Base-by-base conservation (phyloP, 345 rosid species). In the Populus alba region DNA sequence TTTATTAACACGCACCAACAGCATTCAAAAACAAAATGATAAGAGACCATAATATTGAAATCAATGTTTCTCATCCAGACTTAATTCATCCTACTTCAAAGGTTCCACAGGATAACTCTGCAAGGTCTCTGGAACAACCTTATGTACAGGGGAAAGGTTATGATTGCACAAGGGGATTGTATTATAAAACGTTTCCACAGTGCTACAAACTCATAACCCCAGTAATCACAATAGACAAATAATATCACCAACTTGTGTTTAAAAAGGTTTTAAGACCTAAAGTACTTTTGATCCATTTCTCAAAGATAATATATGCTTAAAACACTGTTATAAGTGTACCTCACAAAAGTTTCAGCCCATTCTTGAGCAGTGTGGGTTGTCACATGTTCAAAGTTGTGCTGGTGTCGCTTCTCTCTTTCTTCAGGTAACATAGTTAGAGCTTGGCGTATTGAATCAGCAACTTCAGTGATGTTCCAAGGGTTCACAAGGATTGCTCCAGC, bases 401-500 rank as follows among this genome's bases (percentile, higher is more conserved):
- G 72, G 86, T 97, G 98, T 71, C 99, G 89, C 83, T 92, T 94
- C 87, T 94, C 98, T 84, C 99, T 89, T 76, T 91, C 93, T 78
- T 97, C 92, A 62, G 95, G 80, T 45, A 88, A 55, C 99, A 97
- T 94, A 37, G 89, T 82, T 79, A 97, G 63, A 51, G 99, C 99
- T 77, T 89, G 92, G 45, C 86, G 91, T 78, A 97, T 97, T 69
- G 99, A 92, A 75, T 87, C 87, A 72, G 99, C 99, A 76, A 97
- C 99, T 89, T 97, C 99, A 49, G 97, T 97, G 71, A 97, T 97
- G 88, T 97, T 97, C 99, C 99, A 97, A 62, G 99, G 99, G 78
- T 94, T 97, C 82, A 97, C 97, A 68, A 97, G 91, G 80, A 97
- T 90, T 70, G 99, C 98, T 77, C 99, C 99, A 81, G 99, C 99